phyloP scores from a whole-genome alignment of 805 yeast genomes.

The Wickerhamiella galacta region DNA sequence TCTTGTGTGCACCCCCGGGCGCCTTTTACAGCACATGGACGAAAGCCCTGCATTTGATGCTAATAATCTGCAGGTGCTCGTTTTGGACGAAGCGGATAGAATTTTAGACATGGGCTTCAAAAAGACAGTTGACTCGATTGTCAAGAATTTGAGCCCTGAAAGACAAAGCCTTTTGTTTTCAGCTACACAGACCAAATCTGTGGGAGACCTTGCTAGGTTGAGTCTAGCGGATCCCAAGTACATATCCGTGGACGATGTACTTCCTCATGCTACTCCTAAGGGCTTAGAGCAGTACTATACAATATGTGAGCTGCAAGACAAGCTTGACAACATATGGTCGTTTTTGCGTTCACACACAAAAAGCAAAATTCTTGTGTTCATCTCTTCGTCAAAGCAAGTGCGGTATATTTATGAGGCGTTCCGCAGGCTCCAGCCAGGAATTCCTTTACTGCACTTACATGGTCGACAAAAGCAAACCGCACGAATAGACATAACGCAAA shows the following conservation, averaged over 20 bases:
- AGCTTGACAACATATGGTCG: constrained; percentile 72
- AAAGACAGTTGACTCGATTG: constrained; percentile 62
- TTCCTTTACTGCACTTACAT: constrained; percentile 66
- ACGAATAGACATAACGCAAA: constrained; percentile 62
- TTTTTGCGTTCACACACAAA: constrained; percentile 73
- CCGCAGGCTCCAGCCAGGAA: constrained; percentile 81
- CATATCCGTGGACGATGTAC: constrained; percentile 30
- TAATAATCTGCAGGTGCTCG: constrained; percentile 57
- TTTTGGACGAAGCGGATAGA: constrained; percentile 84
- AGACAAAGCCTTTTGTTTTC: constrained; percentile 76
- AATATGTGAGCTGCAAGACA: constrained; percentile 55
- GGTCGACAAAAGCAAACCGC: constrained; percentile 88
- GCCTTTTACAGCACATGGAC: constrained; percentile 78
- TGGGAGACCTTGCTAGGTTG: constrained; percentile 66
- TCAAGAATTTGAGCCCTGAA: constrained; percentile 58
- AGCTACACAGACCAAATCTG: constrained; percentile 77
- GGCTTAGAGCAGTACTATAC: constrained; percentile 72
- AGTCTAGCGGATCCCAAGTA: constrained; percentile 50
- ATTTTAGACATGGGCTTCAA: constrained; percentile 89
- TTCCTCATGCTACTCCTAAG: constrained; percentile 49
- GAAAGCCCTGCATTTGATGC: constrained; percentile 70
- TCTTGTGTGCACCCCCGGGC: constrained; percentile 81
- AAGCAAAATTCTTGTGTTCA: constrained; percentile 62
- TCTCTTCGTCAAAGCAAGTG: constrained; percentile 79
- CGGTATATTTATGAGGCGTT: constrained; percentile 79